These are phyloP conservation scores for Carnegiea gigantea DNA, from an alignment of 179 eudicot species.

Conservation along the genomic window DNA sequence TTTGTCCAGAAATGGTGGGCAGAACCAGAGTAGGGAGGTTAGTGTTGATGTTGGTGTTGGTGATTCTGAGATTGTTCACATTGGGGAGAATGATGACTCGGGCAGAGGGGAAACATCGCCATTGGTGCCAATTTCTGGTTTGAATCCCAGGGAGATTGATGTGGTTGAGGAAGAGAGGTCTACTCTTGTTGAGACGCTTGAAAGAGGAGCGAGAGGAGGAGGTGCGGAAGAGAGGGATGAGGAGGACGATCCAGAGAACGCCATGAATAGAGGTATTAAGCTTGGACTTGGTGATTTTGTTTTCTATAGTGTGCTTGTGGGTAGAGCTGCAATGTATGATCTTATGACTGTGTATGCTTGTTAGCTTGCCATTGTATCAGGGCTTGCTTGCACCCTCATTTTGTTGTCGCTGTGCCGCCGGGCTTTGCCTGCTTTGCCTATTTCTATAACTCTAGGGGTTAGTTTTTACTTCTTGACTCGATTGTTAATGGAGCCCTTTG, in stretches of 20 bases:
- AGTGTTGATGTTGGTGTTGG: neutral
- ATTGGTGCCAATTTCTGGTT: constrained; percentile 41
- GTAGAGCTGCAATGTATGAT: constrained; percentile 99
- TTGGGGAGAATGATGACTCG: constrained; percentile 21
- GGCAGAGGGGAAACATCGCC: constrained; percentile 51
- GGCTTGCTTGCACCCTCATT: constrained; percentile 85
- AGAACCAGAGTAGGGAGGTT: constrained; percentile 1
- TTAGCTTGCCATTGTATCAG: constrained; percentile 90
- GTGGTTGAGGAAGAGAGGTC: constrained; percentile 44
- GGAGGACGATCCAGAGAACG: constrained; percentile 19
- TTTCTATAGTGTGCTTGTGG: constrained; percentile 93
- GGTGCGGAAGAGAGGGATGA: constrained; percentile 39
- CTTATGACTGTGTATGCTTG: constrained; percentile 97
- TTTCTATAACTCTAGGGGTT: constrained; percentile 78
- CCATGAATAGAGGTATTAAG: constrained; percentile 51
- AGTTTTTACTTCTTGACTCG: constrained; percentile 88
- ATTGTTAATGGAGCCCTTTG: constrained; percentile 88
- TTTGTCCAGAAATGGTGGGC: constrained; percentile 27
- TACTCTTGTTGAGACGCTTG: constrained; percentile 41
- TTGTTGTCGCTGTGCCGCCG: constrained; percentile 77
- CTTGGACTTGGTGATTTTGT: constrained; percentile 96
- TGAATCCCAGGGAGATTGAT: constrained; percentile 22
- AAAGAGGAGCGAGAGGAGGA: constrained; percentile 19
- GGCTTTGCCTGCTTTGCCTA: constrained; percentile 87
- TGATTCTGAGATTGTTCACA: constrained; percentile 8